Conservation (phyloP, 2,329 filamentous ascomycete species). For the Colletotrichum trifolii region DNA sequence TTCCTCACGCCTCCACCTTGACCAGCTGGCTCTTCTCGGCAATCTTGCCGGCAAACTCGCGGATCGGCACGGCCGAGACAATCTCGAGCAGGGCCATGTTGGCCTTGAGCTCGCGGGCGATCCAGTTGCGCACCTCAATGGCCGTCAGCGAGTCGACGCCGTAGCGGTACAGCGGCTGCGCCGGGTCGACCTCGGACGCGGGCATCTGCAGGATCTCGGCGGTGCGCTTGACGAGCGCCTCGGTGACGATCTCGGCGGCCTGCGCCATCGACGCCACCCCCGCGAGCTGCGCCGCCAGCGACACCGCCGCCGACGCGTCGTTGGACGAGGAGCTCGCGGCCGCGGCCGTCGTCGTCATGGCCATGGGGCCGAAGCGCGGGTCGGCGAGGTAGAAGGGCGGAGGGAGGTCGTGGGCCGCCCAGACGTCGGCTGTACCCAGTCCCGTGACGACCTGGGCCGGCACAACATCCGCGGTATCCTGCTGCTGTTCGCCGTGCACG, state of each 20-base stretch:
- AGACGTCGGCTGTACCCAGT: not conserved
- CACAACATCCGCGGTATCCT: not conserved
- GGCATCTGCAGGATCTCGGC: not conserved
- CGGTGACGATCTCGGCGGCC: constrained; percentile 37
- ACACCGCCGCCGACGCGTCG: not conserved
- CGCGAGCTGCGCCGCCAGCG: not conserved
- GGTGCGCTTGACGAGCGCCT: not conserved
- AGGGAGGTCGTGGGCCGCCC: not conserved
- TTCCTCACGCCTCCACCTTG: not conserved
- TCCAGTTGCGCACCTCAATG: constrained; percentile 13
- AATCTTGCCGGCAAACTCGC: constrained; percentile 50
- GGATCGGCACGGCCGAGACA: constrained; percentile 54
- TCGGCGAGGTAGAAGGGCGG: not conserved
- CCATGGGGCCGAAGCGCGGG: not conserved
- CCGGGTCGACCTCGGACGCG: constrained; percentile 36
- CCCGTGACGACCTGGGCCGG: not conserved
- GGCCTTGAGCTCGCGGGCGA: constrained; percentile 1
- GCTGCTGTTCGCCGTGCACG: not conserved
- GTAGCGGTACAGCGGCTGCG: constrained; percentile 38
- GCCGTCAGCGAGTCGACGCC: constrained; percentile 8
- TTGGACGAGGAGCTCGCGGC: not conserved
- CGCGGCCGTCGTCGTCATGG: not conserved
- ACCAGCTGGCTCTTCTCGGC: constrained; percentile 43
- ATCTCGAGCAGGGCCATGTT: constrained; percentile 40
- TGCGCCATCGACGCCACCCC: constrained; percentile 22